Evolutionary conservation across 2,329 filamentous ascomycete species (phyloP), one percentile per base, ranked within the genome.

Genomic region (Fusarium subglutinans): DNA sequence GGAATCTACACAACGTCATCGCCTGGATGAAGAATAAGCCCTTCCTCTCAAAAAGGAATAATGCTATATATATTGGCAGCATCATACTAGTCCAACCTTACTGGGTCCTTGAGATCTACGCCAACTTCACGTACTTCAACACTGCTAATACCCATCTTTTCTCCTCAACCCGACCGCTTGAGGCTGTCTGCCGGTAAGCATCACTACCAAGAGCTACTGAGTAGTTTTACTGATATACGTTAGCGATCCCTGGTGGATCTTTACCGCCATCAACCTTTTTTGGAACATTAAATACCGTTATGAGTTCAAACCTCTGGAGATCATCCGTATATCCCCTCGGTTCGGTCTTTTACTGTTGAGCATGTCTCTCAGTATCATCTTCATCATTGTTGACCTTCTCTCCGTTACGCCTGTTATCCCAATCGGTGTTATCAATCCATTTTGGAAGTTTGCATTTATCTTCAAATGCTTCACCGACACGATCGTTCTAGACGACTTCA

Each of bases 401-500:
- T 87, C 89, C 15, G 90, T 92, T 2, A 88, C 89, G 1, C 81
- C 83, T 8, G 86, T 83, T 0, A 83, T 90, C 30, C 74, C 84
- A 0, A 83, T 86, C 1, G 73, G 73, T 0, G 58, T 44, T 1
- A 74, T 76, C 9, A 76, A 76, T 8, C 73, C 73, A 0, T 76
- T 76, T 2, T 76, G 73, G 73, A 76, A 76, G 15, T 74, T 76
- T 37, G 58, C 73, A 0, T 74, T 72, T 5, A 62, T 76, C 10
- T 76, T 76, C 84, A 92, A 92, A 80, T 92, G 90, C 69, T 84
- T 92, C 53, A 91, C 90, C 26, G 90, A 92, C 77, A 90, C 87
- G 0, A 89, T 92, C 58, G 87, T 92, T 58, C 86, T 92, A 17
- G 90, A 92, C 76, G 90, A 92, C 75, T 92, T 92, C 86, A 92